phyloP scores from a whole-genome alignment of 148 eudicot species.

The Suaeda aralocaspica region DNA sequence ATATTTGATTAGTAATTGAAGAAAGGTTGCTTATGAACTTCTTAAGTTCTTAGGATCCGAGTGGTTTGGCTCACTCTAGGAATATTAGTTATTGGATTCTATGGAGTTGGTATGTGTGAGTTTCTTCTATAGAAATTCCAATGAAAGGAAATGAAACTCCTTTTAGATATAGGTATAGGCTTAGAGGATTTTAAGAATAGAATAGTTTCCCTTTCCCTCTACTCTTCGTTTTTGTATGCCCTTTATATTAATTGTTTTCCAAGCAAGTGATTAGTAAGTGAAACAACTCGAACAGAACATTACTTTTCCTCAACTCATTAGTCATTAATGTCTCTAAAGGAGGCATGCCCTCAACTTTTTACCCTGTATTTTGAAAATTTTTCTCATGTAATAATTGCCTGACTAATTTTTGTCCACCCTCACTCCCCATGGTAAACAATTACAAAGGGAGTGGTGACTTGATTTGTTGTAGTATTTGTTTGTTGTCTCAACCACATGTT shows the following conservation, averaged over 20 bases:
- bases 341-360: not conserved
- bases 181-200: not conserved
- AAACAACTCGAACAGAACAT: not conserved
- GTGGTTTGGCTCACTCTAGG: not conserved
- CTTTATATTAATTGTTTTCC: not conserved
- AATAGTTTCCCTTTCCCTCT: not conserved
- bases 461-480: slow-evolving; percentile 5
- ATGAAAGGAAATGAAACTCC: no score
- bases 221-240: not conserved
- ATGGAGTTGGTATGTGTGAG: no score
- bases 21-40: not conserved
- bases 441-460: not conserved
- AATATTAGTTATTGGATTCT: not conserved
- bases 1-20: not conserved
- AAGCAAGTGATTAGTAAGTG: no score
- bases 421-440: no score
- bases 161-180: not conserved
- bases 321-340: no score
- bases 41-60: not conserved
- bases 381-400: no score
- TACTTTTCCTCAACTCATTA: not conserved
- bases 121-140: no score
- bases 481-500: slow-evolving; percentile 6
- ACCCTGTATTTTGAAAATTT: not conserved
- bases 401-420: no score